phyloP scores from a whole-genome alignment of 2,329 filamentous ascomycete species.

The Zelopaecilomyces penicillatus region DNA sequence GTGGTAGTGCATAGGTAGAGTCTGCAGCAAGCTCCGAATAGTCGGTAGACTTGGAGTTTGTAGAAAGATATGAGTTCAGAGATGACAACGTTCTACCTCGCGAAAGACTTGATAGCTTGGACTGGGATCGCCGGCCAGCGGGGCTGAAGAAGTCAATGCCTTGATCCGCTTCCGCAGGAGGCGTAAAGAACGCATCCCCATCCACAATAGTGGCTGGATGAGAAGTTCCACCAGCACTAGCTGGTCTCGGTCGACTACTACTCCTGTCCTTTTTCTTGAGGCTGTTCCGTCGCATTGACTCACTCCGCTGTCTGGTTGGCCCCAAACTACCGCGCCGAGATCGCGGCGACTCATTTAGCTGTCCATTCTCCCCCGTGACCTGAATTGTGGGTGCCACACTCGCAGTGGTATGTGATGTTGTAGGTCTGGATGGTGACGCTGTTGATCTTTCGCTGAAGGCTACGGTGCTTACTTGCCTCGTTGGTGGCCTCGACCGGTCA shows the following conservation, averaged over 20 bases:
- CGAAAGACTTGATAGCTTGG: conserved; percentile 32
- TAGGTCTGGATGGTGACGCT: conserved; percentile 20
- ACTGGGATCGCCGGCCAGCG: conserved; percentile 30
- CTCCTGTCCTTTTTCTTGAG: conserved; percentile 46
- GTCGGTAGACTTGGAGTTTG: conserved; percentile 30
- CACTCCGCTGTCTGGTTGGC: conserved; percentile 30
- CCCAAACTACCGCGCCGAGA: conserved; percentile 27
- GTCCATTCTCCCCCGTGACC: conserved; percentile 58
- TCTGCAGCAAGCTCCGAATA: conserved; percentile 31
- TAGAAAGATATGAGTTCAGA: conserved; percentile 37
- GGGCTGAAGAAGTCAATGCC: conserved; percentile 37
- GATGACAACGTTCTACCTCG: conserved; percentile 35
- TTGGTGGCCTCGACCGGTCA: conserved; percentile 36
- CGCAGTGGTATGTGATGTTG: conserved; percentile 37
- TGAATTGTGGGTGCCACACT: conserved; percentile 62
- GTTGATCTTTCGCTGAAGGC: conserved; percentile 29
- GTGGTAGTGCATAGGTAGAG: conserved; percentile 35
- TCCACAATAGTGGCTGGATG: conserved; percentile 39
- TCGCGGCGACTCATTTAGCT: conserved; percentile 20
- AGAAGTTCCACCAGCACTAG: conserved; percentile 32
- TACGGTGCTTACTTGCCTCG: conserved; percentile 29
- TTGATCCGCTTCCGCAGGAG: conserved; percentile 32
- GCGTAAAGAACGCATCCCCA: conserved; percentile 43
- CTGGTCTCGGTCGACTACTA: conserved; percentile 36
- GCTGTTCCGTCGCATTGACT: conserved; percentile 41